A percentile compares a stretch with the other conserved stretches of the same genome.
Conservation (phyloP, 495 filamentous ascomycete genomes). For the Podospora pseudoanserina region DNA sequence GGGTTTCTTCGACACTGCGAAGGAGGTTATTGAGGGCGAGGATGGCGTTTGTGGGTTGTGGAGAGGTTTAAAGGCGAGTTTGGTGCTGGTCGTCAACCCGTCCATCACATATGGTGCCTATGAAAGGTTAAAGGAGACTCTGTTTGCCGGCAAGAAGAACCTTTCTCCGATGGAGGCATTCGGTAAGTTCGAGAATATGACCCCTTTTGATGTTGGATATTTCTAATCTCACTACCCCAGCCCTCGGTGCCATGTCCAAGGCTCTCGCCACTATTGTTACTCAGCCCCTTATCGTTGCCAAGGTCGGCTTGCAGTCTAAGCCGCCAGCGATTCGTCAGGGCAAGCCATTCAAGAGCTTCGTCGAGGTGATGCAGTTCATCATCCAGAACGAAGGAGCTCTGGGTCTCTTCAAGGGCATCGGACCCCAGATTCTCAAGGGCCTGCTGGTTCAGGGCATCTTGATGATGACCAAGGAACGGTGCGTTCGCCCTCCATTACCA, state of each 20-base stretch:
- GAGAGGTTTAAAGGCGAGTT: slow-evolving; percentile 92
- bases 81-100: slow-evolving; percentile 95
- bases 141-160: slow-evolving; percentile 74
- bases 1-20: slow-evolving; percentile 81
- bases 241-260: slow-evolving; percentile 92
- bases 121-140: slow-evolving; percentile 73
- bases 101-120: slow-evolving; percentile 98
- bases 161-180: slow-evolving; percentile 89
- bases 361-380: slow-evolving; percentile 93
- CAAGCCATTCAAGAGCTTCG: slow-evolving; percentile 91
- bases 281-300: slow-evolving; percentile 96
- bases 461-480: slow-evolving; percentile 99
- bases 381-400: slow-evolving; percentile 77
- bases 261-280: slow-evolving; percentile 86
- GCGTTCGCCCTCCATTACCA: slow-evolving; percentile 31
- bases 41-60: slow-evolving; percentile 88
- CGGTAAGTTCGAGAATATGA: slow-evolving; percentile 51
- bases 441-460: slow-evolving; percentile 89
- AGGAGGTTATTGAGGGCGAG: slow-evolving; percentile 83
- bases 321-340: slow-evolving; percentile 80
- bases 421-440: slow-evolving; percentile 88
- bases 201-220: background rate
- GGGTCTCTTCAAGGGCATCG: slow-evolving; percentile 94
- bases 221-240: slow-evolving; percentile 39
- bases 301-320: slow-evolving; percentile 91